Percentiles rank a stretch among this genome's conserved stretches.
Evolutionary conservation across 495 filamentous ascomycete genomes (phyloP).

Genomic region (Aspergillus sparsus): DNA sequence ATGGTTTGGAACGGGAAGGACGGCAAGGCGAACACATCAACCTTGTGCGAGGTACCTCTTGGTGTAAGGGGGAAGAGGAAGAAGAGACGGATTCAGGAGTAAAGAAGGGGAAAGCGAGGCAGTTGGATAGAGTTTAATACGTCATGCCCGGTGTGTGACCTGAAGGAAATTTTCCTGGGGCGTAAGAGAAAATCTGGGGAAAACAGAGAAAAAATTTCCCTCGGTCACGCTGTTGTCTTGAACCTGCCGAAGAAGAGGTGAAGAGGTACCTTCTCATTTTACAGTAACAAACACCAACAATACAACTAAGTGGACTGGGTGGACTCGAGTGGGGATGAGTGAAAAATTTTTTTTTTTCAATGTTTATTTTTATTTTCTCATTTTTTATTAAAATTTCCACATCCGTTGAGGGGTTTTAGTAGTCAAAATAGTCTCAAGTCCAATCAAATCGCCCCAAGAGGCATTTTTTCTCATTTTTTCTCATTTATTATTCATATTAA

Average conservation of each 20-base stretch:
- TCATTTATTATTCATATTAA: conserved; percentile 10
- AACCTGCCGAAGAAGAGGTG: no score
- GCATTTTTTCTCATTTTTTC: background rate
- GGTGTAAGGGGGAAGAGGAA: background rate
- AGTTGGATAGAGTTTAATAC: background rate
- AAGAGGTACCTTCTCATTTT: conserved; percentile 5
- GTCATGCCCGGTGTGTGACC: conserved; percentile 16
- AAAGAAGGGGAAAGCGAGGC: background rate
- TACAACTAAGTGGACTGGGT: conserved; percentile 4
- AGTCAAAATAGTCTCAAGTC: background rate
- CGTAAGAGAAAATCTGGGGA: conserved; percentile 15
- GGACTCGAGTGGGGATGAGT: background rate
- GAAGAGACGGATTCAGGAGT: background rate
- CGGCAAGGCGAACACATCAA: background rate
- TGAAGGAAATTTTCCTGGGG: conserved; percentile 12
- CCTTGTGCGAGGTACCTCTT: background rate
- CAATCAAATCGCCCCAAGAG: background rate
- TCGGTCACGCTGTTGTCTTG: conserved; percentile 4
- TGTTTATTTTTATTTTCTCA: background rate
- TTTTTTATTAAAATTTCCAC: background rate
- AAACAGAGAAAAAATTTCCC: conserved; percentile 2
- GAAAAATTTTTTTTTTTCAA: conserved; percentile 3
- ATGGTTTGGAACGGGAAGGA: background rate
- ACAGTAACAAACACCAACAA: background rate
- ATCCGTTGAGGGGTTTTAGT: conserved; percentile 2